These are phyloP conservation scores for Verbascum thapsus DNA, from an alignment of 257 asterid species.

Conservation along the genomic window DNA sequence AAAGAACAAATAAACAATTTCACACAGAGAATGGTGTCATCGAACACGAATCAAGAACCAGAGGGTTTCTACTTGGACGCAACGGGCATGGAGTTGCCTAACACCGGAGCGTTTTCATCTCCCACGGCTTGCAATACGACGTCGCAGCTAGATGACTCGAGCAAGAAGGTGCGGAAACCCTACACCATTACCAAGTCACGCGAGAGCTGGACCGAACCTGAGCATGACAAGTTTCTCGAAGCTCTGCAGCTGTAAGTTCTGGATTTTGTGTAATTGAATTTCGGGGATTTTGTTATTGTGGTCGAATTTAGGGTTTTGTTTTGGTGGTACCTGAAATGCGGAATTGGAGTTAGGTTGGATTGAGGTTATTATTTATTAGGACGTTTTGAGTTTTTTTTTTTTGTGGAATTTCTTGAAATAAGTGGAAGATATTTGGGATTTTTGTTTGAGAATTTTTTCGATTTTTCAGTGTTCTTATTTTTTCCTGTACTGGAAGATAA, in stretches of 20 bases:
- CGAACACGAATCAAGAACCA: conserved; percentile 52
- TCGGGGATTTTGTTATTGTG: conserved; percentile 5
- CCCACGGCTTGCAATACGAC: conserved; percentile 42
- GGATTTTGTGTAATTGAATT: conserved; percentile 3
- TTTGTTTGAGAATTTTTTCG: conserved; percentile 7
- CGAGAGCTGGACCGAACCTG: conserved; percentile 97
- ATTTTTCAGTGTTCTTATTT: background rate
- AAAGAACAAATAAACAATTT: no score
- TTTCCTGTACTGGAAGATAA: background rate
- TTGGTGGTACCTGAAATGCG: conserved; percentile 20
- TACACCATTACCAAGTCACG: conserved; percentile 88
- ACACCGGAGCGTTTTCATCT: conserved; percentile 57
- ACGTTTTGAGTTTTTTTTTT: background rate
- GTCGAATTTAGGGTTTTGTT: conserved; percentile 47
- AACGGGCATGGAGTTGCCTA: conserved; percentile 74
- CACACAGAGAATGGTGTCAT: conserved; percentile 45
- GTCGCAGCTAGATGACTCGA: conserved; percentile 55
- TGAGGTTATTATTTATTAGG: background rate
- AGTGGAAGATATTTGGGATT: conserved; percentile 17
- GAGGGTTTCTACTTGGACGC: conserved; percentile 53
- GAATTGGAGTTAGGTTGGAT: background rate
- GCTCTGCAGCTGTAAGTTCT: conserved; percentile 84
- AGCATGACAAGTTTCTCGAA: conserved; percentile 93
- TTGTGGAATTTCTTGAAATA: conserved; percentile 17
- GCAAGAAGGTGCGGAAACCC: conserved; percentile 80